Percentiles rank a stretch among this genome's conserved stretches.
Conservation (phyloP, 371 early-diverging fungal genomes). For the Batkoa obscura region DNA sequence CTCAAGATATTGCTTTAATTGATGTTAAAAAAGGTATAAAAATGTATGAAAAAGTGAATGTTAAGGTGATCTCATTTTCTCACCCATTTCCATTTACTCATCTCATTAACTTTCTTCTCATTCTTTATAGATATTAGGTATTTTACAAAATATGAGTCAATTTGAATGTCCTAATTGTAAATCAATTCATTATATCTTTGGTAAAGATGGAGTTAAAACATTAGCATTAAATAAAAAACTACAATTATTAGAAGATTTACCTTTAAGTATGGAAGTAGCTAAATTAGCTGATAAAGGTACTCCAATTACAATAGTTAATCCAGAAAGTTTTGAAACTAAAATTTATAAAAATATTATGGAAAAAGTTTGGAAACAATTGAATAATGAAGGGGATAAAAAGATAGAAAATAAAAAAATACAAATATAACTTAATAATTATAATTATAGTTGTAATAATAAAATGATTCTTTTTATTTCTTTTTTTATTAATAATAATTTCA, state of each 20-base stretch:
- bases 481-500: too few species aligned
- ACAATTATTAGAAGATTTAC: conserved; percentile 52
- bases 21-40: conserved; percentile 66
- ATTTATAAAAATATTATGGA: too few species aligned
- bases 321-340: too few species aligned
- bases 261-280: conserved; percentile 55
- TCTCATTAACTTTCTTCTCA: not conserved
- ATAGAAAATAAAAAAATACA: too few species aligned
- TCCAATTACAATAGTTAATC: too few species aligned
- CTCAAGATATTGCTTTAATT: conserved; percentile 70
- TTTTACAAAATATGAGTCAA: conserved; percentile 77
- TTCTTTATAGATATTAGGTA: conserved; percentile 48
- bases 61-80: conserved; percentile 35
- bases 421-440: too few species aligned
- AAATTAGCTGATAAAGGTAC: conserved; percentile 50
- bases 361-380: too few species aligned
- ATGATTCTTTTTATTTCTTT: too few species aligned
- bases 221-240: conserved; percentile 41
- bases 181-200: conserved; percentile 61
- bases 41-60: conserved; percentile 66
- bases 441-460: too few species aligned
- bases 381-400: too few species aligned
- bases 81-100: not conserved
- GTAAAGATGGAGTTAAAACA: conserved; percentile 35
- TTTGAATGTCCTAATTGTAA: conserved; percentile 67